Base-by-base conservation (phyloP, 139 green algal genomes). In the Mychonastes homosphaera region DNA sequence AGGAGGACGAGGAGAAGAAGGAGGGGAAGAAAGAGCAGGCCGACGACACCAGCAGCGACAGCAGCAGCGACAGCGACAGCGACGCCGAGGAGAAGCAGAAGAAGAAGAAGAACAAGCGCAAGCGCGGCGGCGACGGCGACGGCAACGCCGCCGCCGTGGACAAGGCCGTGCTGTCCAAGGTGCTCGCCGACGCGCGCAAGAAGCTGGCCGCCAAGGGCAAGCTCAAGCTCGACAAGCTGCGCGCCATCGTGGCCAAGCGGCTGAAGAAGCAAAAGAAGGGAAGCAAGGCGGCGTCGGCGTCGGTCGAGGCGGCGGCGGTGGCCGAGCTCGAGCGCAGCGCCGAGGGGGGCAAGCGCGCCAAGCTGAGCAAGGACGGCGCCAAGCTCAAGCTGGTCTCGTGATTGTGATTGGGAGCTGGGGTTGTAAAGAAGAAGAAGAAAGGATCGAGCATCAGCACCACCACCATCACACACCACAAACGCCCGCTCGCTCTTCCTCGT, bases 121-220 rank as follows among this genome's bases (percentile, higher is more conserved):
- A 52, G 15, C 15, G 24, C 12, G 15, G 2, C 33, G 4, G 12
- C 36, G 13, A 13, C 48, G 10, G 34, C 39, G 8, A 32, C 28
- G 30, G n/a, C 26, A 40, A 47, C 24, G 21, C 33, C 33, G 45
- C 19, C 32, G 36, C 38, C n/a, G 10, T 8, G n/a, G 9, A 48
- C 3, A 38, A 43, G 3, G 44, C 4, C 24, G 54, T 23, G 21
- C 21, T 33, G 2, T 28, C 61, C 1, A n/a, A 23, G n/a, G 18
- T 67, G 60, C 40, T 63, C 15, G 44, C 34, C 10, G 58, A 43
- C 3, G 52, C 28, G 6, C 24, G 29, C 21, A 56, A 67, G 44
- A 54, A 66, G 40, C n/a, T 70, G 38, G 78, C 63, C 47, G 44
- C 49, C 34, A 72, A 76, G 47, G 53, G 63, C 23, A 53, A 43